Conservation (phyloP, 768 basidiomycete genomes). For the Crassisporium funariophilum region DNA sequence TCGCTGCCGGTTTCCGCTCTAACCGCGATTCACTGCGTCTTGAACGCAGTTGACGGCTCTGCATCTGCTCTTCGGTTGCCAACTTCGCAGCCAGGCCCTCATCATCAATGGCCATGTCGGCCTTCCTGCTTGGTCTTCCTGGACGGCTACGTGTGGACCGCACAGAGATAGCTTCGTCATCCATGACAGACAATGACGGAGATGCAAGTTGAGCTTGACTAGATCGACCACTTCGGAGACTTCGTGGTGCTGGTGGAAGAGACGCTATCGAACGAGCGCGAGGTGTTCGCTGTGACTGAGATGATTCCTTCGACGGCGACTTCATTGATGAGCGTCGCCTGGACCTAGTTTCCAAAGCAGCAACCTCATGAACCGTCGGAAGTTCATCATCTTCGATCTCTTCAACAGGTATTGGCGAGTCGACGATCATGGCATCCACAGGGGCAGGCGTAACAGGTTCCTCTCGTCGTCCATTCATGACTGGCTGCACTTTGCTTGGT, state of each 20-base stretch:
- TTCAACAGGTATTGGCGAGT: neutral
- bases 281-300: constrained; percentile 3
- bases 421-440: neutral
- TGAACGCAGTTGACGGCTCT: constrained; percentile 32
- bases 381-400: constrained; percentile 13
- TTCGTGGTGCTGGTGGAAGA: constrained; percentile 6
- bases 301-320: constrained; percentile 8
- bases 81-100: constrained; percentile 29
- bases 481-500: constrained; percentile 7
- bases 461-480: neutral
- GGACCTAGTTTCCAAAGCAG: constrained; percentile 8
- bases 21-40: constrained; percentile 19
- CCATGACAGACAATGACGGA: constrained; percentile 4
- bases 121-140: constrained; percentile 10
- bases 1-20: constrained; percentile 17
- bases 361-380: constrained; percentile 14
- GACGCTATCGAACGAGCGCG: constrained; percentile 11
- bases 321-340: constrained; percentile 15
- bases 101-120: constrained; percentile 21
- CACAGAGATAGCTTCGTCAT: constrained; percentile 8
- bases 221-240: constrained; percentile 17
- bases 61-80: constrained; percentile 33
- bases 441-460: constrained; percentile 16
- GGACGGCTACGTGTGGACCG: constrained; percentile 13
- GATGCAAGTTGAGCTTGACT: constrained; percentile 13